phyloP scores from a whole-genome alignment of 75 land plant genomes.

The Adiantum capillusveneris region DNA sequence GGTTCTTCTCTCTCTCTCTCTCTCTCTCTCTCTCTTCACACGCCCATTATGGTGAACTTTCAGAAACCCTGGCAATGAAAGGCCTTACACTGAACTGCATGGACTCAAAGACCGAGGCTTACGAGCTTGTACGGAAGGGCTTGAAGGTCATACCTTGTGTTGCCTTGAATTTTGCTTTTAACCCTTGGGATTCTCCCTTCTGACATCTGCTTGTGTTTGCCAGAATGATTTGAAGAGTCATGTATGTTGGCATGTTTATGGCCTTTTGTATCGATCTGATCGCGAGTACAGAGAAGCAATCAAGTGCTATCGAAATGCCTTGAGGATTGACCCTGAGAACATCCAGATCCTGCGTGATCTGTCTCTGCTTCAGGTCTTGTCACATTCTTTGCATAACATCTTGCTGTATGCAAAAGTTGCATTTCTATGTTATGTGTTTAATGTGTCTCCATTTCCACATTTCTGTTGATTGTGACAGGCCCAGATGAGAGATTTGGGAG shows the following conservation, averaged over 20 bases:
- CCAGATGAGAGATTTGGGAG: constrained; percentile 91
- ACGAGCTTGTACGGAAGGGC: constrained; percentile 90
- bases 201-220: constrained; percentile 9
- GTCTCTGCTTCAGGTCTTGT: constrained; percentile 74
- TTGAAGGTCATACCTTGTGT: constrained; percentile 46
- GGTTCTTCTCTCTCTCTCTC: no score
- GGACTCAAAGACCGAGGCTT: constrained; percentile 93
- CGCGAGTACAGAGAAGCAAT: constrained; percentile 97
- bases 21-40: no score
- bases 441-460: no score
- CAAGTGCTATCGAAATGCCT: constrained; percentile 89
- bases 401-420: no score
- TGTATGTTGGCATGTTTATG: constrained; percentile 99
- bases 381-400: background rate
- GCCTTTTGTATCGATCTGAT: constrained; percentile 93
- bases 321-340: constrained; percentile 89
- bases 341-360: constrained; percentile 90
- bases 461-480: constrained; percentile 45
- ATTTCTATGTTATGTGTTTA: background rate
- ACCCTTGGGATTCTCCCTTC: background rate
- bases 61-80: constrained; percentile 96
- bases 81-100: constrained; percentile 93
- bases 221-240: constrained; percentile 99
- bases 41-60: no score
- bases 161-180: background rate